Evolutionary conservation across 208 protist species (phyloP).

Genomic region (Trypanosoma conorhini): DNA sequence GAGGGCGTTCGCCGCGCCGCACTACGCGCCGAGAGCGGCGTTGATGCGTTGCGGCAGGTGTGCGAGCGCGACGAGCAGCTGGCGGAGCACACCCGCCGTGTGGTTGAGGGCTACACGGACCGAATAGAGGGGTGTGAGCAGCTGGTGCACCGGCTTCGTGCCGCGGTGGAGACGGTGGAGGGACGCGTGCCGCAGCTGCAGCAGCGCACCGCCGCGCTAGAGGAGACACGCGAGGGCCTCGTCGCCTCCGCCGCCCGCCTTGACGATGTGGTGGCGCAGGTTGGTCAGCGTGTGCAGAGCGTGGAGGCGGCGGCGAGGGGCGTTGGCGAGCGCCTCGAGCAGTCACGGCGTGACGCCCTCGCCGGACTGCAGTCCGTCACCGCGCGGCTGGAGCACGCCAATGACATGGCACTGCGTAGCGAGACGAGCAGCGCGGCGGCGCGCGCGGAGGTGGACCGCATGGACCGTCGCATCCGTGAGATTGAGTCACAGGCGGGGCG

Average conservation of each 20-base stretch:
- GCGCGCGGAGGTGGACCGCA: conserved; percentile 59
- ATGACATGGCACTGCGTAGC: conserved; percentile 44
- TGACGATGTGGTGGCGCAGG: conserved; percentile 11
- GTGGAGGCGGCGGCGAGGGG: conserved; percentile 17
- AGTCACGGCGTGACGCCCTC: conserved; percentile 29
- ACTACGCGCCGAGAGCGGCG: conserved; percentile 55
- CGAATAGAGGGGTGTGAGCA: conserved; percentile 41
- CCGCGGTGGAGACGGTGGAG: conserved; percentile 16
- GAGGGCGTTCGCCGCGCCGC: conserved; percentile 59
- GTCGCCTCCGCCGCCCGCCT: conserved; percentile 10
- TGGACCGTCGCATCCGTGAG: conserved; percentile 56
- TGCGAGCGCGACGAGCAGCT: conserved; percentile 51
- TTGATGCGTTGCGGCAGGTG: conserved; percentile 50
- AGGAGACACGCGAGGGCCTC: conserved; percentile 25
- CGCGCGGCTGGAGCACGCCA: conserved; percentile 47
- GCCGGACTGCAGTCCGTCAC: conserved; percentile 40
- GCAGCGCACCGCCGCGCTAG: conserved; percentile 28
- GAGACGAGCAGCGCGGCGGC: conserved; percentile 55
- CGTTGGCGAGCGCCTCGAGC: conserved; percentile 40
- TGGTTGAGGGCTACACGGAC: conserved; percentile 30
- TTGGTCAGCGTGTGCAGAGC: conserved; percentile 47
- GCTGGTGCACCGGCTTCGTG: conserved; percentile 18
- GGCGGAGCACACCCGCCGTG: conserved; percentile 35
- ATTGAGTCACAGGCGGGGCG: conserved; percentile 32
- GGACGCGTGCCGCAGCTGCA: conserved; percentile 27